Percentiles rank a stretch among this genome's conserved stretches.
These are phyloP conservation scores for Mucor sp. DNA, from an alignment of 371 early-diverging fungal species.

Conservation along the genomic window DNA sequence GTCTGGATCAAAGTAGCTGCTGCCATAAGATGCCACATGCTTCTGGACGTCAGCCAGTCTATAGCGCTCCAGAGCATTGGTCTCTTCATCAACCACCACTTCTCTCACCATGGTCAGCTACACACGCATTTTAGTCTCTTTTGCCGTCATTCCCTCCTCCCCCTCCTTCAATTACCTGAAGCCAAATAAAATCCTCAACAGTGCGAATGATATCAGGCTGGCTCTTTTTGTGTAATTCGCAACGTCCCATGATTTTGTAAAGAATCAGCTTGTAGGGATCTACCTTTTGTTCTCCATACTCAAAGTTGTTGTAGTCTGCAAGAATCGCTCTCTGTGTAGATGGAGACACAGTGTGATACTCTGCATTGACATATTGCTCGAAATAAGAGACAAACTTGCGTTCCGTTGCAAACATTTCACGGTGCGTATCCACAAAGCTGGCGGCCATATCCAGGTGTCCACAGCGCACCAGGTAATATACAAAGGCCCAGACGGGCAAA, in stretches of 20 bases:
- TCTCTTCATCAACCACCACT: conserved; percentile 33
- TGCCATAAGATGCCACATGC: conserved; percentile 60
- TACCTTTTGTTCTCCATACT: conserved; percentile 41
- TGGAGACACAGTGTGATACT: conserved; percentile 23
- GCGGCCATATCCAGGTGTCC: conserved; percentile 70
- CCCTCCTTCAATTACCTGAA: conserved; percentile 40
- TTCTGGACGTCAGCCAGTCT: conserved; percentile 71
- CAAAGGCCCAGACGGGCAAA: conserved; percentile 83
- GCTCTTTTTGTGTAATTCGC: conserved; percentile 70
- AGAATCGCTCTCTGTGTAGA: conserved; percentile 17
- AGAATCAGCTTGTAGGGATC: conserved; percentile 87
- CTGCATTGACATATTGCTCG: conserved; percentile 62
- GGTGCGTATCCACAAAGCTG: conserved; percentile 60
- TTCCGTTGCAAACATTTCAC: conserved; percentile 58
- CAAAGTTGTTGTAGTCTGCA: conserved; percentile 31
- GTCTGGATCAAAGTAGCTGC: conserved; percentile 67
- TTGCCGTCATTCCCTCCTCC: too few species aligned
- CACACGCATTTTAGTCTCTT: too few species aligned
- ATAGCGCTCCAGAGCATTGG: conserved; percentile 56
- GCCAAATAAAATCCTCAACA: conserved; percentile 86
- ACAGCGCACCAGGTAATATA: conserved; percentile 78
- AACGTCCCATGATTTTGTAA: conserved; percentile 84
- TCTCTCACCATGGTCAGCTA: conserved; percentile 74
- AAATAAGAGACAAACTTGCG: conserved; percentile 69
- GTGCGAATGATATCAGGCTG: conserved; percentile 63